phyloP scores from a whole-genome alignment of 2,329 filamentous ascomycete genomes.

The Chrysoporthe deuterocubensis region DNA sequence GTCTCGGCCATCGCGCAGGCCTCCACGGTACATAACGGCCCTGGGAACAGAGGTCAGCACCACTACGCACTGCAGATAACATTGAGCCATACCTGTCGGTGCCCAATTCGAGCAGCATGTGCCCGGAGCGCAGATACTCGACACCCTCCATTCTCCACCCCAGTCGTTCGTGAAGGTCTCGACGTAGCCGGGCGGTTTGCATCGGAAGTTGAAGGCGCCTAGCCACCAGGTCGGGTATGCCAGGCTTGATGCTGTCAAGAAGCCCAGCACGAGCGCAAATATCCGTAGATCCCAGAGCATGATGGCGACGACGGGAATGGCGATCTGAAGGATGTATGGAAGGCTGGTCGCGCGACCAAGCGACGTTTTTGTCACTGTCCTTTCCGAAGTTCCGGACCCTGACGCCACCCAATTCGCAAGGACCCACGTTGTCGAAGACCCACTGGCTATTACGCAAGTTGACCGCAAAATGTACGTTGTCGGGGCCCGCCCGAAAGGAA shows the following conservation, averaged over 20 bases:
- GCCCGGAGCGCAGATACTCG: slow-evolving; percentile 24
- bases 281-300: slow-evolving; percentile 7
- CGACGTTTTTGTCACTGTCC: background rate
- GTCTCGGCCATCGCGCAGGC: slow-evolving; percentile 20
- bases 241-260: background rate
- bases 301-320: background rate
- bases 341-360: background rate
- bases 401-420: background rate
- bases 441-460: background rate
- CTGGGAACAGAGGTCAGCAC: background rate
- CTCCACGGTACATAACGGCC: slow-evolving; percentile 23
- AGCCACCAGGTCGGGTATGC: slow-evolving; percentile 21
- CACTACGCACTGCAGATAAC: background rate
- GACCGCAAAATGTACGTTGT: background rate
- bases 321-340: background rate
- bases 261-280: slow-evolving; percentile 8
- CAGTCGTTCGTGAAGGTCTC: slow-evolving; percentile 16
- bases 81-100: slow-evolving; percentile 12
- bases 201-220: slow-evolving; percentile 23
- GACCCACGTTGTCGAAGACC: background rate
- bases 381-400: background rate
- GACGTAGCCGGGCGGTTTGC: slow-evolving; percentile 24
- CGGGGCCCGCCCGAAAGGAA: background rate
- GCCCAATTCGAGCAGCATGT: slow-evolving; percentile 25
- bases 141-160: slow-evolving; percentile 24